phyloP scores from a whole-genome alignment of 2,329 filamentous ascomycete species.

The Clonostachys chloroleuca region DNA sequence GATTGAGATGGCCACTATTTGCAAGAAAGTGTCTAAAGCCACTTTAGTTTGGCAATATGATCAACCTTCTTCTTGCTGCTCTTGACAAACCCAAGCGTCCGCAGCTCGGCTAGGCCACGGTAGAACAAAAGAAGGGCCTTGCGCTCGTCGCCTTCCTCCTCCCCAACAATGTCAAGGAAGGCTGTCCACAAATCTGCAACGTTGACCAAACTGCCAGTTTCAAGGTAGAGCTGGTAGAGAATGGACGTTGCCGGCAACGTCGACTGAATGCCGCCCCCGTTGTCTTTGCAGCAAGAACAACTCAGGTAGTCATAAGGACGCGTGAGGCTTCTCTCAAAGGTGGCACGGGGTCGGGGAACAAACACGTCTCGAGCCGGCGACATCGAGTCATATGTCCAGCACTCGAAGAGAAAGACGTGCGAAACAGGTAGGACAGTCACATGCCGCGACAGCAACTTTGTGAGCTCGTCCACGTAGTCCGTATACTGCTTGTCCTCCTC shows the following conservation, averaged over 20 bases:
- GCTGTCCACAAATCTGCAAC: constrained; percentile 76
- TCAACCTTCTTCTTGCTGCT: constrained; percentile 87
- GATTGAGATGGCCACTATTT: too few relatives aligned
- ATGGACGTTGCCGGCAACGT: constrained; percentile 68
- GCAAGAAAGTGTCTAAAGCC: constrained; percentile 42
- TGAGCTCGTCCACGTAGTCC: constrained; percentile 50
- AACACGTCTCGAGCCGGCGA: constrained; percentile 71
- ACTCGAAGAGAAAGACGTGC: constrained; percentile 60
- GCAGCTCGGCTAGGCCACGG: constrained; percentile 77
- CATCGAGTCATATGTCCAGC: constrained; percentile 71
- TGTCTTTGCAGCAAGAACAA: constrained; percentile 61
- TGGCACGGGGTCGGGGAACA: constrained; percentile 65
- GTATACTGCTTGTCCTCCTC: constrained; percentile 70
- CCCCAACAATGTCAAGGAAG: constrained; percentile 60
- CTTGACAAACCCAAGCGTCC: constrained; percentile 82
- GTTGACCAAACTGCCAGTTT: constrained; percentile 74
- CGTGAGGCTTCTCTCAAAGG: constrained; percentile 67
- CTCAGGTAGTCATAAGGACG: constrained; percentile 74
- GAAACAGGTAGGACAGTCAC: constrained; percentile 17
- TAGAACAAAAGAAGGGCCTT: constrained; percentile 76
- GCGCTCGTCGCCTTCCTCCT: constrained; percentile 40
- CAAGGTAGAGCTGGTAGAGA: constrained; percentile 74
- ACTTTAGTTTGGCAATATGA: constrained; percentile 87
- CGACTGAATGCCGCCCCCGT: constrained; percentile 42
- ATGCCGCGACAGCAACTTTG: constrained; percentile 14